Conservation (phyloP, 768 basidiomycete genomes). For the Leccinum longicurvipes region DNA sequence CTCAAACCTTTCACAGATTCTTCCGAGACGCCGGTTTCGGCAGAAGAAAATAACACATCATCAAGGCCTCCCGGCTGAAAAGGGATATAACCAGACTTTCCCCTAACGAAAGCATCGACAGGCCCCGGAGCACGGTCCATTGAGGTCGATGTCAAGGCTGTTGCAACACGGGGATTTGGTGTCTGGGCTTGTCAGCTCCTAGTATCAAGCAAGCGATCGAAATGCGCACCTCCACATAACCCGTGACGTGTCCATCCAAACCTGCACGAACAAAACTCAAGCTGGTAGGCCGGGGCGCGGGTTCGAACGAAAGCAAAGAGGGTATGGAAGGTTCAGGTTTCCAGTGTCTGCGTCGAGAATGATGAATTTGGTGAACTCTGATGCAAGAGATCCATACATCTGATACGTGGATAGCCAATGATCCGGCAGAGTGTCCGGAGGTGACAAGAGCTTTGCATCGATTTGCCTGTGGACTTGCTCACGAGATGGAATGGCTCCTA, state of each 20-base stretch:
- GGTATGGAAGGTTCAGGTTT: constrained; percentile 57
- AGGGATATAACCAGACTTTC: constrained; percentile 90
- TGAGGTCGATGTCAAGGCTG: constrained; percentile 82
- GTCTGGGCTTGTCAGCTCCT: constrained; percentile 38
- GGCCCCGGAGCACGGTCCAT: constrained; percentile 81
- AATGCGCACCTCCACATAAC: constrained; percentile 72
- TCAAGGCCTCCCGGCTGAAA: constrained; percentile 95
- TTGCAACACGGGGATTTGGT: constrained; percentile 50
- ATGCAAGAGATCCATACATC: constrained; percentile 51
- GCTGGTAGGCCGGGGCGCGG: constrained; percentile 72
- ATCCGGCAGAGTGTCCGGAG: constrained; percentile 59
- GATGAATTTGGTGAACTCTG: constrained; percentile 11
- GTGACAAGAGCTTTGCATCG: constrained; percentile 71
- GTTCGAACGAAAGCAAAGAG: constrained; percentile 58
- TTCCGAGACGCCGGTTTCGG: constrained; percentile 33
- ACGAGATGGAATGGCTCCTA: constrained; percentile 53
- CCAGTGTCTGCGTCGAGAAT: constrained; percentile 58
- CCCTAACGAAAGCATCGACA: constrained; percentile 80
- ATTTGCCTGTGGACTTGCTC: constrained; percentile 65
- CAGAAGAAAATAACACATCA: constrained; percentile 41
- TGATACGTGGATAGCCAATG: constrained; percentile 82
- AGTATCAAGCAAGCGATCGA: neutral
- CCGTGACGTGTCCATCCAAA: constrained; percentile 73
- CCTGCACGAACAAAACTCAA: constrained; percentile 75
- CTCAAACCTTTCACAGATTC: constrained; percentile 45